These are phyloP conservation scores for Diddensiella caesifluorescens DNA, from an alignment of 805 yeast genomes.

Conservation along the genomic window DNA sequence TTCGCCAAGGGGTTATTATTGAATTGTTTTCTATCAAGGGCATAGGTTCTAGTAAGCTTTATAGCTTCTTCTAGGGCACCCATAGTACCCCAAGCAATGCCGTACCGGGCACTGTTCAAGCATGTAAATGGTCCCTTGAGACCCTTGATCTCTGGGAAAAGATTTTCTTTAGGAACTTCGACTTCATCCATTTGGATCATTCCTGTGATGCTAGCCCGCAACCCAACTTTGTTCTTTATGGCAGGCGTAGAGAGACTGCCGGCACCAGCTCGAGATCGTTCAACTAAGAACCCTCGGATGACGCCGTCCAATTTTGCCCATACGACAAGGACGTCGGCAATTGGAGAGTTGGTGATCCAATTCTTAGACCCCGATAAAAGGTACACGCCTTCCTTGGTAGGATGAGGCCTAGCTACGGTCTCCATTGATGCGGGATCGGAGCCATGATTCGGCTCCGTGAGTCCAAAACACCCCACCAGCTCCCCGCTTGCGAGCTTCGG, in stretches of 20 bases:
- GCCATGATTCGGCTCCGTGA: slow-evolving; percentile 59
- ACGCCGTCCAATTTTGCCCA: slow-evolving; percentile 43
- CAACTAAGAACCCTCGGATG: slow-evolving; percentile 40
- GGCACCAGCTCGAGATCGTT: slow-evolving; percentile 28
- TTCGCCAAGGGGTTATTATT: slow-evolving; percentile 36
- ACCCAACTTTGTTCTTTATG: slow-evolving; percentile 36
- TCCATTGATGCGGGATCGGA: slow-evolving; percentile 56
- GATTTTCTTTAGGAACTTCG: slow-evolving; percentile 40
- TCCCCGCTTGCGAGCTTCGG: slow-evolving; percentile 40
- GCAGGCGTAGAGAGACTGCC: slow-evolving; percentile 38
- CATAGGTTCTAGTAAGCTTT: slow-evolving; percentile 34
- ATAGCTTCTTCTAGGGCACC: slow-evolving; percentile 41
- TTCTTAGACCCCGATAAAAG: slow-evolving; percentile 38
- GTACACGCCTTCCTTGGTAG: slow-evolving; percentile 38
- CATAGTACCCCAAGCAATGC: slow-evolving; percentile 42
- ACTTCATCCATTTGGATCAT: slow-evolving; percentile 41
- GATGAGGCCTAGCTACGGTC: slow-evolving; percentile 44
- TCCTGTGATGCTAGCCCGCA: slow-evolving; percentile 41
- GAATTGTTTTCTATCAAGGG: slow-evolving; percentile 39
- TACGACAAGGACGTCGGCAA: slow-evolving; percentile 38
- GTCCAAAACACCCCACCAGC: slow-evolving; percentile 55
- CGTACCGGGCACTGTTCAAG: slow-evolving; percentile 39
- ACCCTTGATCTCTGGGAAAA: slow-evolving; percentile 36
- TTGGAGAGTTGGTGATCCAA: slow-evolving; percentile 45
- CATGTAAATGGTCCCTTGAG: slow-evolving; percentile 44